These are phyloP conservation scores for Ilex paraguariensis DNA, from an alignment of 305 asterid genomes.

Conservation along the genomic window DNA sequence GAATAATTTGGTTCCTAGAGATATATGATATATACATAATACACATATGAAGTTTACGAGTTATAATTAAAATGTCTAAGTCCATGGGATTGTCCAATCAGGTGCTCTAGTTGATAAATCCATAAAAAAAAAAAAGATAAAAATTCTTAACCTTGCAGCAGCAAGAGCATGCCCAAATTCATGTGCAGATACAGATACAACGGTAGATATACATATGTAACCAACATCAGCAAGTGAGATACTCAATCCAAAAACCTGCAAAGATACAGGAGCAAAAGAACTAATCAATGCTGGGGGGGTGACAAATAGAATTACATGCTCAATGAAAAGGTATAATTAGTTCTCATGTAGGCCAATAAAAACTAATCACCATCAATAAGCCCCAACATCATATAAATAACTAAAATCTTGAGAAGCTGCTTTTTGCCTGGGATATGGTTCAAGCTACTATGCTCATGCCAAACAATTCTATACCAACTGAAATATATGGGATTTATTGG, in stretches of 20 bases:
- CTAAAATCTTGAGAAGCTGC: neutral
- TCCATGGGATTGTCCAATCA: neutral
- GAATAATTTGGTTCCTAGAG: too few relatives aligned
- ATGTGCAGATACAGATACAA: constrained; percentile 58
- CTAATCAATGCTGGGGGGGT: neutral
- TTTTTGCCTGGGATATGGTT: neutral
- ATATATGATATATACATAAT: too few relatives aligned
- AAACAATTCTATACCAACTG: neutral
- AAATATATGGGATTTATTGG: neutral
- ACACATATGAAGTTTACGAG: too few relatives aligned
- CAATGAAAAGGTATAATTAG: too few relatives aligned
- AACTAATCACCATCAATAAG: neutral
- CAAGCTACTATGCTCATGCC: neutral
- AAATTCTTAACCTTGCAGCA: constrained; percentile 77
- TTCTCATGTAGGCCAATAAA: too few relatives aligned
- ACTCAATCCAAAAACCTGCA: constrained; percentile 52
- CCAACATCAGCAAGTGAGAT: constrained; percentile 54
- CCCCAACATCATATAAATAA: neutral
- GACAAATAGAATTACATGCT: neutral
- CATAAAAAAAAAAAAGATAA: constrained; percentile 4
- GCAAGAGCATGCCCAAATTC: constrained; percentile 92
- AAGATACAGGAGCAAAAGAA: neutral
- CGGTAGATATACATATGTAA: constrained; percentile 59
- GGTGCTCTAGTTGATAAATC: neutral
- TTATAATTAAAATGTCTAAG: too few relatives aligned